These are phyloP conservation scores for Dactylellina drechsleri DNA, from an alignment of 2,329 filamentous ascomycete genomes.

Conservation along the genomic window DNA sequence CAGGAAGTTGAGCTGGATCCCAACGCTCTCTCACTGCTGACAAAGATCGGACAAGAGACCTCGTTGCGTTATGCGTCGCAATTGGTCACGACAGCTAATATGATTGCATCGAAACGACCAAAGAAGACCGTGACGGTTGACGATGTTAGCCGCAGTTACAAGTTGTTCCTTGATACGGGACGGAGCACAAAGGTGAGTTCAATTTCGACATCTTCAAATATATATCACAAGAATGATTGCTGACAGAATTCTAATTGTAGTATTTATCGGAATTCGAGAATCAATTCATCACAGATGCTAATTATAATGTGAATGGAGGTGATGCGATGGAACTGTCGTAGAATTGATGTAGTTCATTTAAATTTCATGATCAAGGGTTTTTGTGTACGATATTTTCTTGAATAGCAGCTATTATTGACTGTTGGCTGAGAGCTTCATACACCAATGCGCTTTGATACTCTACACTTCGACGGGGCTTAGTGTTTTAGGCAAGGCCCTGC, in stretches of 20 bases:
- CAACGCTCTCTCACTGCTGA: slow-evolving; percentile 89
- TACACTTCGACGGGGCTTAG: no score
- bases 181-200: slow-evolving; percentile 73
- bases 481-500: no score
- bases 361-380: background rate
- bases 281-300: slow-evolving; percentile 52
- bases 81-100: slow-evolving; percentile 91
- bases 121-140: slow-evolving; percentile 76
- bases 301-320: slow-evolving; percentile 34
- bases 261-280: slow-evolving; percentile 48
- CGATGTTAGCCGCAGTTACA: slow-evolving; percentile 92
- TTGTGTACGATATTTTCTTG: slow-evolving; percentile 32
- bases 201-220: background rate
- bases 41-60: slow-evolving; percentile 93
- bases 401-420: no score
- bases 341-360: background rate
- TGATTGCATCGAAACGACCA: slow-evolving; percentile 85
- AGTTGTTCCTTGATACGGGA: slow-evolving; percentile 88
- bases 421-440: no score
- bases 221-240: background rate
- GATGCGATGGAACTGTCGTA: slow-evolving; percentile 54
- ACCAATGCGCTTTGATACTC: no score
- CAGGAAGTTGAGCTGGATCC: slow-evolving; percentile 92
- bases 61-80: slow-evolving; percentile 97
- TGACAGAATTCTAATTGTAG: slow-evolving; percentile 10